These are phyloP conservation scores for Apiotrichum montevideense DNA, from an alignment of 1,284 basidiomycete species.

Conservation along the genomic window DNA sequence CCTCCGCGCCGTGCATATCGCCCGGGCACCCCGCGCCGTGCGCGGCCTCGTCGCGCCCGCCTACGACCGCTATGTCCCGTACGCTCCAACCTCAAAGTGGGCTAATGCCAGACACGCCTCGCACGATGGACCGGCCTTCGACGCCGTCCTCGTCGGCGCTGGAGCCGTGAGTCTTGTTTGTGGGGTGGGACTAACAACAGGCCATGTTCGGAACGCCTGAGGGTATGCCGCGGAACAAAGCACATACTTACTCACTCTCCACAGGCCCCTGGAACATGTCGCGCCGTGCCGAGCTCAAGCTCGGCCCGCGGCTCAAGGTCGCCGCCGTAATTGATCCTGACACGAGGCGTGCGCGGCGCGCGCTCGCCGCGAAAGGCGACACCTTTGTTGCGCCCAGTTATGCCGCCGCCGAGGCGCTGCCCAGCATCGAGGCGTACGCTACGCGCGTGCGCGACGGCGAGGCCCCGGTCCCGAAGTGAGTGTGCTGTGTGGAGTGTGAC, in stretches of 20 bases:
- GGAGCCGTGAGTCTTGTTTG: slow-evolving; percentile 28
- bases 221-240: slow-evolving; percentile 18
- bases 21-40: background rate
- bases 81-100: background rate
- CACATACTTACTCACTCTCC: no score
- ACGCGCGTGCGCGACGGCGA: slow-evolving; percentile 51
- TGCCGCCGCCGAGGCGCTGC: slow-evolving; percentile 75
- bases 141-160: slow-evolving; percentile 33
- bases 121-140: slow-evolving; percentile 10
- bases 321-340: slow-evolving; percentile 87
- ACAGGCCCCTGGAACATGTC: slow-evolving; percentile 42
- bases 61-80: slow-evolving; percentile 7
- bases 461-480: slow-evolving; percentile 48
- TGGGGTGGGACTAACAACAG: slow-evolving; percentile 14
- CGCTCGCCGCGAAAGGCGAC: slow-evolving; percentile 74
- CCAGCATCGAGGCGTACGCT: slow-evolving; percentile 63
- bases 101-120: slow-evolving; percentile 5
- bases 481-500: background rate
- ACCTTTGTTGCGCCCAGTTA: slow-evolving; percentile 86
- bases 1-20: background rate
- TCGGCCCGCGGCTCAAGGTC: slow-evolving; percentile 87
- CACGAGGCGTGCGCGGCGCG: slow-evolving; percentile 66
- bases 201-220: slow-evolving; percentile 44
- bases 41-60: slow-evolving; percentile 7
- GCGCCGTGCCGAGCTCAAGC: slow-evolving; percentile 53